A percentile compares a stretch with the other conserved stretches of the same genome.
phyloP scores from a whole-genome alignment of 1,139 yeast species.

The Kodamaea sp. region DNA sequence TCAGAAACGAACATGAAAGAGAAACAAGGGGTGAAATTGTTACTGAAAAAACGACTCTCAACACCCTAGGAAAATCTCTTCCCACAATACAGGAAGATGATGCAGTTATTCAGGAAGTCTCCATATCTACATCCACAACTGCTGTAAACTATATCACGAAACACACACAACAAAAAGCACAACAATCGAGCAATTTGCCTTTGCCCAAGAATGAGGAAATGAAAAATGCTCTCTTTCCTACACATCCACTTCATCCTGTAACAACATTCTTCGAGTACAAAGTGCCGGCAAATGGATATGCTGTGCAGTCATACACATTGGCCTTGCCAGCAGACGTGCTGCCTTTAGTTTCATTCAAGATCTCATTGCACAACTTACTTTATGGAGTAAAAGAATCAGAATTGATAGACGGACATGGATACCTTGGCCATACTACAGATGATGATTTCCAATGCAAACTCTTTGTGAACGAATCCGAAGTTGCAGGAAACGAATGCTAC shows the following conservation, averaged over 20 bases:
- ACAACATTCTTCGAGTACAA: constrained; percentile 43
- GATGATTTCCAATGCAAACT: constrained; percentile 48
- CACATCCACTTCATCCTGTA: constrained; percentile 24
- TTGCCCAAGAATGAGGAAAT: constrained; percentile 28
- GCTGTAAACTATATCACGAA: constrained; percentile 23
- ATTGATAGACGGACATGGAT: constrained; percentile 34
- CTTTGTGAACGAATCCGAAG: constrained; percentile 52
- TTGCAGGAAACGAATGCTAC: constrained; percentile 40
- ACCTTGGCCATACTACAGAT: constrained; percentile 19
- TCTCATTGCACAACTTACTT: constrained; percentile 45
- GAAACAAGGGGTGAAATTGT: constrained; percentile 1
- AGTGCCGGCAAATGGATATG: constrained; percentile 46
- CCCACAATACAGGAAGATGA: constrained; percentile 19
- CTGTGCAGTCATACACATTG: constrained; percentile 43
- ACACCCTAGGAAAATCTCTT: constrained; percentile 21
- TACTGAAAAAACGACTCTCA: constrained; percentile 9
- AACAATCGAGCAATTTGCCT: constrained; percentile 19
- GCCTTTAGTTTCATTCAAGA: constrained; percentile 46
- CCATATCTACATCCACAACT: constrained; percentile 17
- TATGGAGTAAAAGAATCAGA: constrained; percentile 34
- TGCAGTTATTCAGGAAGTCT: constrained; percentile 22
- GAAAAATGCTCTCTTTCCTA: constrained; percentile 37
- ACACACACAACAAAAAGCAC: constrained; percentile 28
- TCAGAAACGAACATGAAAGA: constrained; percentile 1
- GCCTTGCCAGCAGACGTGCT: constrained; percentile 46